Conservation (phyloP, 495 filamentous ascomycete genomes). For the Lasiosphaeria ovina region DNA sequence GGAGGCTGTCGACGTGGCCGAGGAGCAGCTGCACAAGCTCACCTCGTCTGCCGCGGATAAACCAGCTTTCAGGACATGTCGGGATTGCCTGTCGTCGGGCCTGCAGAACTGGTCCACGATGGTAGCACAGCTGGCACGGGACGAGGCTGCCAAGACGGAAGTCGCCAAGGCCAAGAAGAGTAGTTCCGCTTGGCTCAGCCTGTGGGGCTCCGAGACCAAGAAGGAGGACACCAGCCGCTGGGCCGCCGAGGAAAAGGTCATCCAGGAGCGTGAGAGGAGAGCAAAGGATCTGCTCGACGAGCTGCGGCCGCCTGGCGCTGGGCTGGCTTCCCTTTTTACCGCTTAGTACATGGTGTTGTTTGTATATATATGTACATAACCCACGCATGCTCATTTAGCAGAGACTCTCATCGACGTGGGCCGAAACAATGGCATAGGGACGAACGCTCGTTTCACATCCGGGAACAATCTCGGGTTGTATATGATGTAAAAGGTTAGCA, state of each 20-base stretch:
- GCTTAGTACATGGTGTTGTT: slow-evolving; percentile 24
- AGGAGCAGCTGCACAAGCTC: slow-evolving; percentile 49
- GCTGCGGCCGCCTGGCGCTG: slow-evolving; percentile 35
- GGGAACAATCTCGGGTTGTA: too few relatives aligned
- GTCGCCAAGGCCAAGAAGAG: slow-evolving; percentile 1
- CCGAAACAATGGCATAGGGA: too few relatives aligned
- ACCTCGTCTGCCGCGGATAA: slow-evolving; percentile 9
- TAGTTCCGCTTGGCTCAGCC: slow-evolving; percentile 40
- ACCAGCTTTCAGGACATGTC: slow-evolving; percentile 54
- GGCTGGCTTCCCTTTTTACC: slow-evolving; percentile 37
- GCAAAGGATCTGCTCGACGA: slow-evolving; percentile 49
- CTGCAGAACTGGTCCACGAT: slow-evolving; percentile 75
- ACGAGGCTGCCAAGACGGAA: slow-evolving; percentile 45
- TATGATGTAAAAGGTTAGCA: too few relatives aligned
- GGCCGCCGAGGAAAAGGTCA: slow-evolving; percentile 53
- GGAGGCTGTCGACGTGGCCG: slow-evolving; percentile 68
- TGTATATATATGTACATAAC: too few relatives aligned
- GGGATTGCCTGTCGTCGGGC: slow-evolving; percentile 68
- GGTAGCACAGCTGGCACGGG: slow-evolving; percentile 57
- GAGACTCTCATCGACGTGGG: too few relatives aligned
- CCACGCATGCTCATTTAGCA: too few relatives aligned
- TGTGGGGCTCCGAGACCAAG: slow-evolving; percentile 42
- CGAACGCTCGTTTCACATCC: too few relatives aligned
- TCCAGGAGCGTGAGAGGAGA: slow-evolving; percentile 46
- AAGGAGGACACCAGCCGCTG: slow-evolving; percentile 37